Evolutionary conservation across 129 eudicot genomes (phyloP), one percentile per base, ranked within the genome.

Genomic region (Tanacetum coccineum): DNA sequence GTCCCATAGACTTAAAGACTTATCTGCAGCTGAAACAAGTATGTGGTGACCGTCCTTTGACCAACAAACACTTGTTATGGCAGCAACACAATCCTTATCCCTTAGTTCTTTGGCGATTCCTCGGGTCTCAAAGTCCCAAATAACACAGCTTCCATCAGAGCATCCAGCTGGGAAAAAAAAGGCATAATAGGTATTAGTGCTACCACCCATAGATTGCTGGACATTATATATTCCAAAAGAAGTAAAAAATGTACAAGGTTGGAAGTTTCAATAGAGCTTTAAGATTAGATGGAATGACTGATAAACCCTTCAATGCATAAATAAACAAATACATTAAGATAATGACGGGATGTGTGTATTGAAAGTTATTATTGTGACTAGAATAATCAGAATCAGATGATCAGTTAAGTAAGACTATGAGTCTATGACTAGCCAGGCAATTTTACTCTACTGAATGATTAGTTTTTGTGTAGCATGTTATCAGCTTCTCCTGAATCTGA

Each of bases 81-180:
- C 95, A 59, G 92, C 84, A 59, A 70, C 74, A 67, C 86, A 89
- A 28, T 89, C 92, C 64, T 87, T 81, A 68, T 93, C 96, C 57
- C 75, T 82, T 40, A 93, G 82, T 59, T 80, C 95, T 77, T 83
- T 86, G 10, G 95, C 88, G 57, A 93, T 83, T 55, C 92, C 99
- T 71, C 99, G 75, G 26, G 99, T 93, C 67, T 81, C 92, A 54
- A 84, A 93, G 73, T 93, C 99, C 99, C 99, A 93, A 22, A 93
- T 78, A 10, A 93, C 82, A 66, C 96, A 88, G 75, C 83, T 89
- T 67, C 99, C 99, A 75, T 93, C 87, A 30, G 92, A 79, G 72
- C 96, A 93, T 44, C 99, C 99, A 80, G 96, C 99, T 89, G 80
- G 59, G 21, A 40, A 51, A 67, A 48, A 62, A 65, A 28, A 44